Evolutionary conservation across 805 yeast species (phyloP), one percentile per base, ranked within the genome.

Genomic region (Komagataella ulmi): DNA sequence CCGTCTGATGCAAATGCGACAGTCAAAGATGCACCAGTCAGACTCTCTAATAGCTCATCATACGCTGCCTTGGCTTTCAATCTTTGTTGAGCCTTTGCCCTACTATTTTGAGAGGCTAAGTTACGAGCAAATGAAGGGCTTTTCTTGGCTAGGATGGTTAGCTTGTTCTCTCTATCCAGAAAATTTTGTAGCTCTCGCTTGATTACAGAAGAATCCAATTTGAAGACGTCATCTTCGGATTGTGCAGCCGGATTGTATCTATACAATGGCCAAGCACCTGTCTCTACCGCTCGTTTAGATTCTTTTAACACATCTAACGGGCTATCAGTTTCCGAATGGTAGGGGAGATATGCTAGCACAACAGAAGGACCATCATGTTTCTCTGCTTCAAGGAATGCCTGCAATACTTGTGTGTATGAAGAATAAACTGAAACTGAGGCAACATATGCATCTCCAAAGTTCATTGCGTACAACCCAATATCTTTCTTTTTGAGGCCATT

Each of bases 201-300:
- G 61, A 91, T 79, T 51, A 81, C 81, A 14, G 90, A 80, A 4
- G 97, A 89, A 65, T 91, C 97, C 51, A 91, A 75, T 59, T 80
- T 80, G 75, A 91, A 91, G 50, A 65, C 64, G n/a, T 80, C 77
- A 43, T 71, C 74, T 3, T 68, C 64, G 44, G 70, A 70, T 48
- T 73, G 76, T 49, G 74, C 65, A 7, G 65, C 56, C 52, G 97
- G 96, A 59, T 88, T 76, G 69, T 76, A 91, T 64, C 97, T 76
- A 71, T 90, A 91, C 55, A 91, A 75, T 49, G 98, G 98, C 95
- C 97, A 89, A 70, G 85, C 84, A n/a, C 98, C 98, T 40, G 89
- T 73, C 60, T 88, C 97, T 48, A 91, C 95, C 19, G 96, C 91
- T 55, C 70, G 71, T 67, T 91, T 91, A 40, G 97, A 90, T 64